Base-by-base conservation (phyloP, 2,329 filamentous ascomycete genomes). In the Ophiostoma tasmaniense region DNA sequence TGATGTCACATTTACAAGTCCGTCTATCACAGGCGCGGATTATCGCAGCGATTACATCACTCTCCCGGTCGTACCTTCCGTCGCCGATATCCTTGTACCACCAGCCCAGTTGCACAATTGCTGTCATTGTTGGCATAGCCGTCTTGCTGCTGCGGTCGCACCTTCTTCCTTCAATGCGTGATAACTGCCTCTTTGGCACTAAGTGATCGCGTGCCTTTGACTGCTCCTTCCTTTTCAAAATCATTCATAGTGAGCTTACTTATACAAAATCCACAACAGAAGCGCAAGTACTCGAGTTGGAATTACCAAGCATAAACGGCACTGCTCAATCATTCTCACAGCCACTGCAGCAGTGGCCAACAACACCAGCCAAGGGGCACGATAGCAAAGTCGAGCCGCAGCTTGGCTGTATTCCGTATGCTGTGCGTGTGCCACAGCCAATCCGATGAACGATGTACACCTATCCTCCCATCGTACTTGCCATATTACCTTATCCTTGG, bases 31-130 rank as follows among this genome's bases (percentile, higher is more conserved):
- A 55, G 50, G 50, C 14, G 17, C 50, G 25, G 8, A 14, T 55
- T 30, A 61, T 33, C 55, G 25, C 55, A 30, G 55, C 55, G 55
- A 61, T 61, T 61, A 61, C 55, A 55, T 55, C 50, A 61, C 55
- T 30, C 22, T 59, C 25, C 25, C 25, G 25, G 30, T 61, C 55
- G 55, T 13, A 30, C 25, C 55, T 61, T 61, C 25, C 25, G 25
- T 14, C 25, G 11, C 11, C 55, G 50, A 28, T 8, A 10, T 8
- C n/a, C 10, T 28, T 55, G 50, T 55, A 22, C 50, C 3, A 55
- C 50, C 50, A 55, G n/a, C 3, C 50, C 7, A 55, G 50, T 55
- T 25, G n/a, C 50, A 55, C 50, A 25, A 50, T 20, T 20, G 45
- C 17, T 22, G n/a, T 50, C 45, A 55, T 10, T 55, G n/a, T 45